Evolutionary conservation across 495 filamentous ascomycete species (phyloP).

Genomic region (Lineolata rhizophorae): DNA sequence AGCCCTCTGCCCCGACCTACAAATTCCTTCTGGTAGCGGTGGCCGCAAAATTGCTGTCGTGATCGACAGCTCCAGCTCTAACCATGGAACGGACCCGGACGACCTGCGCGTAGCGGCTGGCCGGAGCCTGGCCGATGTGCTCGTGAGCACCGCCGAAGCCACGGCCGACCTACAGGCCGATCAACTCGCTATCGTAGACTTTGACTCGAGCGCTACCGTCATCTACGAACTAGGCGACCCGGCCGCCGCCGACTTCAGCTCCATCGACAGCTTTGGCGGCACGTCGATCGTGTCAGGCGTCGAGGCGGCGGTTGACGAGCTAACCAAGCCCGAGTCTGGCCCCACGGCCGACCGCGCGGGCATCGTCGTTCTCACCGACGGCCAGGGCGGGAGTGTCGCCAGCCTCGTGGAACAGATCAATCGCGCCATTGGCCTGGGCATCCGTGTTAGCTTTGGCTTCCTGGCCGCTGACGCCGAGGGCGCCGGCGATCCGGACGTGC

Average conservation of each 20-base stretch:
- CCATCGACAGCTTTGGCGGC: conserved; percentile 4
- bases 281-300: conserved; percentile 14
- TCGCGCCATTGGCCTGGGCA: conserved; percentile 6
- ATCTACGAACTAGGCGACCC: conserved; percentile 15
- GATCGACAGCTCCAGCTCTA: conserved; percentile 15
- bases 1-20: no score
- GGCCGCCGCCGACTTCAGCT: conserved; percentile 4
- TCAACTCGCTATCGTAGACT: conserved; percentile 14
- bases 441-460: conserved; percentile 17
- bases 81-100: conserved; percentile 10
- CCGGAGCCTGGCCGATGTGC: conserved; percentile 10
- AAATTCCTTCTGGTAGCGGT: no score
- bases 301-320: conserved; percentile 9
- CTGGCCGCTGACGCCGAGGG: conserved; percentile 1
- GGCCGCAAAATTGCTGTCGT: conserved; percentile 11
- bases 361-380: conserved; percentile 19
- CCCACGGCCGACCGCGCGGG: conserved; percentile 9
- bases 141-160: conserved; percentile 10
- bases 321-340: conserved; percentile 4
- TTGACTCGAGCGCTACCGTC: conserved; percentile 6
- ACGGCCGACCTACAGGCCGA: conserved; percentile 9
- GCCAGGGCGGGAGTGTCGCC: conserved; percentile 5
- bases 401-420: conserved; percentile 14
- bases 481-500: conserved; percentile 2
- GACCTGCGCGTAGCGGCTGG: conserved; percentile 13